A percentile compares a stretch with the other conserved stretches of the same genome.
These are phyloP conservation scores for Opeltia flavorubescens DNA, from an alignment of 495 filamentous ascomycete genomes.

Conservation along the genomic window DNA sequence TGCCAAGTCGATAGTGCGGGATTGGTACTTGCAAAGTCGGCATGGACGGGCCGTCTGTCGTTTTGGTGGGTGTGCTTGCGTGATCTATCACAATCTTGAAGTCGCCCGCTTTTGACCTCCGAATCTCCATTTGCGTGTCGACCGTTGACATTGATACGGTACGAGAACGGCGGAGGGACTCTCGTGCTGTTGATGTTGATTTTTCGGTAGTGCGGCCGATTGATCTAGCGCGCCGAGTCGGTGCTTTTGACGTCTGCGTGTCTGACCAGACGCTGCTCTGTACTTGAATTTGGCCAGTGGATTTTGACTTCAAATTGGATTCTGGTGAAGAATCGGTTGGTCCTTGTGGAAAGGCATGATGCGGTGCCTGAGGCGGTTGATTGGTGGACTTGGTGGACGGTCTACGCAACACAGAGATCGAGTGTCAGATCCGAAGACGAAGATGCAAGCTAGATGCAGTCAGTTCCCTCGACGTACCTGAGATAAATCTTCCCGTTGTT, in stretches of 20 bases:
- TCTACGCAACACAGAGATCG: conserved; percentile 23
- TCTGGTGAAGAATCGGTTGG: conserved; percentile 42
- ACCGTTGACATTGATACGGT: conserved; percentile 18
- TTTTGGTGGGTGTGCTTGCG: conserved; percentile 51
- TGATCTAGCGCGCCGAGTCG: conserved; percentile 17
- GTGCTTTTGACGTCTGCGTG: conserved; percentile 20
- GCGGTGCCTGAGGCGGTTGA: conserved; percentile 39
- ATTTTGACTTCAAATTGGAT: conserved; percentile 28
- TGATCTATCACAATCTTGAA: conserved; percentile 80
- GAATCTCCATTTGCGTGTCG: conserved; percentile 26
- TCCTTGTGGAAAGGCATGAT: conserved; percentile 40
- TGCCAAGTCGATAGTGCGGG: conserved; percentile 74
- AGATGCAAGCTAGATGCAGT: neutral
- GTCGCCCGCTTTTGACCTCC: conserved; percentile 46
- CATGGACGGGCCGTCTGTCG: conserved; percentile 42
- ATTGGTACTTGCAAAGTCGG: conserved; percentile 66
- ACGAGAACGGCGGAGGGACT: conserved; percentile 1
- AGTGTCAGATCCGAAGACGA: conserved; percentile 5
- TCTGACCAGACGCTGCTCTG: conserved; percentile 18
- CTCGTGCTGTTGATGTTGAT: conserved; percentile 9
- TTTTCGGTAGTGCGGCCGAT: conserved; percentile 18
- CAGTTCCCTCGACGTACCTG: conserved; percentile 44
- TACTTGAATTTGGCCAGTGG: conserved; percentile 17
- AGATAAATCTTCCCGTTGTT: conserved; percentile 89
- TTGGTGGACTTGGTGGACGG: conserved; percentile 44